Conservation (phyloP, 2,329 filamentous ascomycete species). For the Pezicula neosporulosa region DNA sequence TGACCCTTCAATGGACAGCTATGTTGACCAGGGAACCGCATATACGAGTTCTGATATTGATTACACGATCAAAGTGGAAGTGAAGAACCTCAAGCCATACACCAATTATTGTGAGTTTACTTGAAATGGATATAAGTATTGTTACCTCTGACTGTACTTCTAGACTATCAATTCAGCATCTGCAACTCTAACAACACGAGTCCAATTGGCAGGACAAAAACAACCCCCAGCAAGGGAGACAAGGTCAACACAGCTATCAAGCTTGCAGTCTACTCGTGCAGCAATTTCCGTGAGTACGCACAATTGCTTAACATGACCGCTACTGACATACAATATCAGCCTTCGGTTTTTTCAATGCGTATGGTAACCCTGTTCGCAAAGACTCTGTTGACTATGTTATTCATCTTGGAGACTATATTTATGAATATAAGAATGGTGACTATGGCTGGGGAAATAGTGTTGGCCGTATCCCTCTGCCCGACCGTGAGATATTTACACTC, state of each 20-base stretch:
- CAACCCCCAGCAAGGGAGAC: constrained; percentile 55
- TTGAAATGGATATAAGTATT: neutral
- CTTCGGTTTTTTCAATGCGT: constrained; percentile 57
- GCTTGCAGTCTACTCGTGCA: constrained; percentile 69
- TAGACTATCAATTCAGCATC: constrained; percentile 63
- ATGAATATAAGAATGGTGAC: constrained; percentile 50
- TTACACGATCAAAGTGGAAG: constrained; percentile 63
- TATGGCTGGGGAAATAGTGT: constrained; percentile 50
- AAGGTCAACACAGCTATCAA: constrained; percentile 51
- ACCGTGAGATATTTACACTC: constrained; percentile 42
- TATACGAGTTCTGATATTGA: constrained; percentile 74
- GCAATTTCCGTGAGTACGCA: constrained; percentile 54
- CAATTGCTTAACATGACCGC: neutral
- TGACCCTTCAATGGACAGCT: constrained; percentile 38
- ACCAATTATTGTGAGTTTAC: constrained; percentile 50
- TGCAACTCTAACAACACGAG: constrained; percentile 61
- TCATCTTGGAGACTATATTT: constrained; percentile 61
- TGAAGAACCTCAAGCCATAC: constrained; percentile 56
- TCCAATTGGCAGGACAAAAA: constrained; percentile 67
- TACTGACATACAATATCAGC: constrained; percentile 25
- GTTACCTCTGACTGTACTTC: neutral
- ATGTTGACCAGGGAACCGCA: constrained; percentile 54
- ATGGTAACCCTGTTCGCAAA: constrained; percentile 55
- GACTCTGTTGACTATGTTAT: constrained; percentile 58
- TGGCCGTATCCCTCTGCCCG: constrained; percentile 49